Evolutionary conservation across 805 yeast species (phyloP), one percentile per base, ranked within the genome.

Genomic region (Scheffersomyces ergatensis): DNA sequence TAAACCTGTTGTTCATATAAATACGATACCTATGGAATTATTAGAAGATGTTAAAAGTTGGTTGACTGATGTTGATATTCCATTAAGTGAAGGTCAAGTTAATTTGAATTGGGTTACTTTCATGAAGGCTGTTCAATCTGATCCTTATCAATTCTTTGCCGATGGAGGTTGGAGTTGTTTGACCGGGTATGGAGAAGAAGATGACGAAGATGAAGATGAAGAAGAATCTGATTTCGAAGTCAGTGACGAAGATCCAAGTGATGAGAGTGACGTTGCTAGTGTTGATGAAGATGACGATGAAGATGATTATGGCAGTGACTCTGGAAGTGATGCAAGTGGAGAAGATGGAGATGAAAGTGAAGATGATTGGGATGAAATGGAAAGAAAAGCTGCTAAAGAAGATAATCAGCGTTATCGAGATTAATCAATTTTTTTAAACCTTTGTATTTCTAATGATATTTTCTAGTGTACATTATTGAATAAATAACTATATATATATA

Each of bases 91-190:
- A 55, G 97, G 97, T 39, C 90, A 95, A 34, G 85, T 93, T 67
- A 92, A 92, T 69, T 81, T 93, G 78, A 89, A 89, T 68, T 93
- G 99, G 99, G 73, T 82, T 12, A 83, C 89, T 18, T 90, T 93
- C 58, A 92, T 93, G 97, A 92, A 89, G 67, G 89, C 97, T 0
- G 81, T 92, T 47, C 80, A 77, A 49, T 82, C 89, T 3, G 97
- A 93, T 62, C 98, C 99, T 12, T 89, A 89, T 60, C 92, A 89
- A 57, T 93, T 93, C 69, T 93, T 90, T 65, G 65, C 63, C 14
- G 95, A 88, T 55, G 99, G 98, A 41, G 99, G 99, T 39, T 93
- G 99, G 99, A 77, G 80, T 21, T 89, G 93, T 77, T 77, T 93
- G 62, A 87, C 89, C 21, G 92, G 93, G 32, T 92, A 83, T 34